Evolutionary conservation across 1,284 basidiomycete species (phyloP), one percentile per base, ranked within the genome.

Genomic region (Hemileia vastatrix): DNA sequence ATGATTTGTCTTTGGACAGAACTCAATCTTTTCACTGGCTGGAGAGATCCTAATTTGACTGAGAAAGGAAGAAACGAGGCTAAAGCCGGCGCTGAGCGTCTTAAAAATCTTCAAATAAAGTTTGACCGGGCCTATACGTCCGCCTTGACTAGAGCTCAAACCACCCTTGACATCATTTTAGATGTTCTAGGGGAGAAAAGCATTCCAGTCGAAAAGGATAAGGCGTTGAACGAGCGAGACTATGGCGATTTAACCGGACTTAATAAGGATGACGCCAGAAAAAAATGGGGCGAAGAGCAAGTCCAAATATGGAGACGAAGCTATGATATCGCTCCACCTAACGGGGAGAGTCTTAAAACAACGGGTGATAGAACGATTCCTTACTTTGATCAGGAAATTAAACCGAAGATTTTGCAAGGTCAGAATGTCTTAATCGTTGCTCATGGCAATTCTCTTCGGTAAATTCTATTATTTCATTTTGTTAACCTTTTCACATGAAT

Each of bases 221-320:
- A 78, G 69, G 77, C 76, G 2, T 68, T 79, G 54, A 78, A 78
- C 71, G 77, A 78, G 72, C 72, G 77, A 15, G 76, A 77, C 69
- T 78, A 78, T 61, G 64, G 64, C 2, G 64, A 65, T 15, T 55
- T 65, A 44, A 64, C 62, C 32, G 64, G 64, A 27, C 40, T 65
- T 21, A 64, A 64, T 31, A 65, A 65, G 45, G 62, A 60, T 50
- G 74, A 75, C 44, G 77, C 77, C 27, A 68, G 77, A 48, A 72
- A 75, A 66, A 78, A 78, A 71, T 79, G 70, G 65, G 78, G 77
- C 45, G 77, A 78, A 62, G 77, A 79, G 33, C 77, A 78, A 68
- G 77, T 79, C 27, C 77, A 77, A 72, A 77, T 77, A 55, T 72
- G 71, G 70, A 65, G 75, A 31, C 67, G 74, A 49, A 71, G 70